Base-by-base conservation (phyloP, 495 filamentous ascomycete species). In the Penicillium roqueforti region DNA sequence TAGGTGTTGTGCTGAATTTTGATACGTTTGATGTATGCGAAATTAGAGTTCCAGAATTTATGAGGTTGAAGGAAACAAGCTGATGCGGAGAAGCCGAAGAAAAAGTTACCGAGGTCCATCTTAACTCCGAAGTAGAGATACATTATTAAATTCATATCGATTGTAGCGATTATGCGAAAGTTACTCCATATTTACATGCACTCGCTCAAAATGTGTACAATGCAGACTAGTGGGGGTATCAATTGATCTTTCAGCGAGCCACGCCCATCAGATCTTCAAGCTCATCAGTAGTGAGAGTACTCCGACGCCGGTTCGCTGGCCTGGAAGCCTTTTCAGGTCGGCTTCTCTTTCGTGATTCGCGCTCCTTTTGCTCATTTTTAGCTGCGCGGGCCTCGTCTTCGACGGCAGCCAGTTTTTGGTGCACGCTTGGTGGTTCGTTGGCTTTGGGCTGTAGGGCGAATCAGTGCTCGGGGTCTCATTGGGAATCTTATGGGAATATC, bases 211-310 rank as follows among this genome's bases (percentile, higher is more conserved):
- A 41, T 55, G 47, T 59, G 44, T 58, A 58, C 62, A 62, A 19
- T 53, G 26, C 48, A 54, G 26, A 36, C 37, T 52, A 23, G 37
- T 22, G 19, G 16, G 38, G 39, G 39, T 54, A 44, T 46, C 47
- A 54, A 47, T 49, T 51, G 23, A 41, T 54, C 45, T 37, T 32
- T 56, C 46, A 67, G 26, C 55, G 55, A 39, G 65, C 57, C 44
- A 69, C 60, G 23, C 76, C 72, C 70, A 87, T 80, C 58, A 87
- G 67, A 41, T 83, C 81, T 49, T 87, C 83, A 42, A 89, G 60
- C 58, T 91, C 87, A 72, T 84, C 84, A n/a, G 79, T 82, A 20
- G 82, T 87, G 0, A 91, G 71, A 7, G 87, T 89, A 53, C 86
- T 89, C 39, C 87, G 70, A 60, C 87, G 72, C 47, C 87, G 74